A percentile compares a stretch with the other conserved stretches of the same genome.
Conservation (phyloP, 2,329 filamentous ascomycete species). For the Periconia sp. region DNA sequence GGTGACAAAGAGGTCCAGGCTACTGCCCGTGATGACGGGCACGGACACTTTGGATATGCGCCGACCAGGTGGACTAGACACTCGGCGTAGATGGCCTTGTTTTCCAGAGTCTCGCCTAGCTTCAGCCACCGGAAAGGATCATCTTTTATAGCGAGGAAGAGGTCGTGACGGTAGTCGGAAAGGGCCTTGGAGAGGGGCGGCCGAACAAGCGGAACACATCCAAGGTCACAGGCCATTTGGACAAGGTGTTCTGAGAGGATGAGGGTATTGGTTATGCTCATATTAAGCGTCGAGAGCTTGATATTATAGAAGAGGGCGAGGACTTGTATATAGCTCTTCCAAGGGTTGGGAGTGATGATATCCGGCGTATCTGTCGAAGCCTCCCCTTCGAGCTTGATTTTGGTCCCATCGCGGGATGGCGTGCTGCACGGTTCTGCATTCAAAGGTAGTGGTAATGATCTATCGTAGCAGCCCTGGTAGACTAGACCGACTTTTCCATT, state of each 20-base stretch:
- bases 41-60: slow-evolving; percentile 21
- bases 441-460: neutral
- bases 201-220: slow-evolving; percentile 21
- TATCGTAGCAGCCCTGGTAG: neutral
- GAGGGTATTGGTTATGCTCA: slow-evolving; percentile 19
- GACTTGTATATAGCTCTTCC: slow-evolving; percentile 19
- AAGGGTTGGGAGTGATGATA: neutral
- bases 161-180: slow-evolving; percentile 21
- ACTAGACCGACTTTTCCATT: slow-evolving; percentile 4
- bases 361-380: neutral
- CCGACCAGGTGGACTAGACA: slow-evolving; percentile 39
- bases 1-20: slow-evolving; percentile 6
- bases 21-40: slow-evolving; percentile 15
- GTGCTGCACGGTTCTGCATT: neutral
- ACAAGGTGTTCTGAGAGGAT: slow-evolving; percentile 28
- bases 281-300: slow-evolving; percentile 15
- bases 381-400: slow-evolving; percentile 12
- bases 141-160: slow-evolving; percentile 32
- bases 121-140: slow-evolving; percentile 37
- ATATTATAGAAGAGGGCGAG: slow-evolving; percentile 30
- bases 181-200: slow-evolving; percentile 25
- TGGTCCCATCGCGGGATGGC: neutral
- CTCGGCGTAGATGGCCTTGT: slow-evolving; percentile 37
- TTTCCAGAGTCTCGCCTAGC: slow-evolving; percentile 29
- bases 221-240: slow-evolving; percentile 24